Conservation (phyloP, 2,329 filamentous ascomycete genomes). For the Scedosporium minutisporum region DNA sequence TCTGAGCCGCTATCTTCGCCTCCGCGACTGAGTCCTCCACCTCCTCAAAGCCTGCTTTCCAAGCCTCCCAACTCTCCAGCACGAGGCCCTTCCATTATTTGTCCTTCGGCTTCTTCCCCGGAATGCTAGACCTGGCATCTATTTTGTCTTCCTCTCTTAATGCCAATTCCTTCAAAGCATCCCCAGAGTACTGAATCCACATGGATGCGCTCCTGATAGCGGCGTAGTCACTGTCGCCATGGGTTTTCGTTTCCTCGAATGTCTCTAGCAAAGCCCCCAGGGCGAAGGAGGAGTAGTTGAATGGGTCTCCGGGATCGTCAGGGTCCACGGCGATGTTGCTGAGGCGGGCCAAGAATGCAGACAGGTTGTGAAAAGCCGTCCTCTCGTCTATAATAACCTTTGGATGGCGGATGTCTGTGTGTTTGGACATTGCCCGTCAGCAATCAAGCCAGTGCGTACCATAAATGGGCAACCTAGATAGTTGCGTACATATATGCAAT, state of each 20-base stretch:
- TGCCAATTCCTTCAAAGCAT: background rate
- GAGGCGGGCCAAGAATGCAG: conserved; percentile 17
- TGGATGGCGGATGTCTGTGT: background rate
- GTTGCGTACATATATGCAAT: background rate
- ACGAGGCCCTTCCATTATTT: conserved; percentile 18
- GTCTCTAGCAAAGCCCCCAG: conserved; percentile 19
- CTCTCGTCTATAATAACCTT: background rate
- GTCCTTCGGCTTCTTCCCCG: conserved; percentile 11
- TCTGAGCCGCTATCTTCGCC: background rate
- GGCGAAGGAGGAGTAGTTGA: conserved; percentile 18
- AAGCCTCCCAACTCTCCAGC: conserved; percentile 16
- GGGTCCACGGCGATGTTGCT: conserved; percentile 10
- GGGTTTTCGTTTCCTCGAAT: conserved; percentile 14
- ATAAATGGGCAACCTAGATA: background rate
- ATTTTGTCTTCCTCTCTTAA: background rate
- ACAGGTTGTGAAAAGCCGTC: conserved; percentile 12
- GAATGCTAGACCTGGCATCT: background rate
- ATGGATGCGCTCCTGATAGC: background rate
- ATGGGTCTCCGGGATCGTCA: conserved; percentile 5
- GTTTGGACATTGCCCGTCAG: background rate
- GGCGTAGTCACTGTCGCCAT: background rate
- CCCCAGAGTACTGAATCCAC: background rate
- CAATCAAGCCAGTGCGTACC: background rate
- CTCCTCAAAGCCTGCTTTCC: conserved; percentile 14
- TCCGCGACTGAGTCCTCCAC: background rate